phyloP scores from a whole-genome alignment of 208 protist genomes.

The Trypanosoma melophagium region DNA sequence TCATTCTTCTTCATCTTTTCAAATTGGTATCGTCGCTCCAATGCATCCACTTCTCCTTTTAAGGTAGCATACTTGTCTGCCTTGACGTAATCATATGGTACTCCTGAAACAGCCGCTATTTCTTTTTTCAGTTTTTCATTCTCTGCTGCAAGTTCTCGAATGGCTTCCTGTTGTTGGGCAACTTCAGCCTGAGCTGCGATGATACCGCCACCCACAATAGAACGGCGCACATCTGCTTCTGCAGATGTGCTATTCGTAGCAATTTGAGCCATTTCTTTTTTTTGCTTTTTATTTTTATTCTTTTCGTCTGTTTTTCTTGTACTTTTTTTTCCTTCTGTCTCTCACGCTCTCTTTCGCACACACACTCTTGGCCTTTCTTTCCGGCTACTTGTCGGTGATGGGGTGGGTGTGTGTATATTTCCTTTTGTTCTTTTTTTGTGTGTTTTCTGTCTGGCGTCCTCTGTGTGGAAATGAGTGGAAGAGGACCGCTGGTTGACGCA shows the following conservation, averaged over 20 bases:
- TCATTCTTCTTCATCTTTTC: conserved; percentile 93
- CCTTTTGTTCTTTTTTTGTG: neutral
- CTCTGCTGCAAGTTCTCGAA: conserved; percentile 65
- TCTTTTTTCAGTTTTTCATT: conserved; percentile 91
- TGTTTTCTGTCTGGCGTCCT: neutral
- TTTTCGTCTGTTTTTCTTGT: neutral
- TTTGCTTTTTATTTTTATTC: neutral
- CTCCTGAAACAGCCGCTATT: conserved; percentile 66
- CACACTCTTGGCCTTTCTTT: no score
- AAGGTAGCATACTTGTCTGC: conserved; percentile 83
- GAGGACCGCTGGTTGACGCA: neutral
- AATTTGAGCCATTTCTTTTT: conserved; percentile 3
- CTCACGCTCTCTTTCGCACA: no score
- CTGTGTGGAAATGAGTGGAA: neutral
- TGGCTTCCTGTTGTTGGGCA: conserved; percentile 75
- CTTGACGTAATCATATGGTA: conserved; percentile 84
- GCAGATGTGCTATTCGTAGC: neutral
- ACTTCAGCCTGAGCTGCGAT: conserved; percentile 58
- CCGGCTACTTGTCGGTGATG: no score
- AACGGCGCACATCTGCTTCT: conserved; percentile 46
- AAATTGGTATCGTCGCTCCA: conserved; percentile 90
- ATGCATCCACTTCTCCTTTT: conserved; percentile 82
- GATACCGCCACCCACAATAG: conserved; percentile 60
- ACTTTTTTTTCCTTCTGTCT: neutral
- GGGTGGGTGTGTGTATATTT: neutral